Evolutionary conservation across 345 rosid species (phyloP), one percentile per base, ranked within the genome.

Genomic region (Streptanthus diversifolius): DNA sequence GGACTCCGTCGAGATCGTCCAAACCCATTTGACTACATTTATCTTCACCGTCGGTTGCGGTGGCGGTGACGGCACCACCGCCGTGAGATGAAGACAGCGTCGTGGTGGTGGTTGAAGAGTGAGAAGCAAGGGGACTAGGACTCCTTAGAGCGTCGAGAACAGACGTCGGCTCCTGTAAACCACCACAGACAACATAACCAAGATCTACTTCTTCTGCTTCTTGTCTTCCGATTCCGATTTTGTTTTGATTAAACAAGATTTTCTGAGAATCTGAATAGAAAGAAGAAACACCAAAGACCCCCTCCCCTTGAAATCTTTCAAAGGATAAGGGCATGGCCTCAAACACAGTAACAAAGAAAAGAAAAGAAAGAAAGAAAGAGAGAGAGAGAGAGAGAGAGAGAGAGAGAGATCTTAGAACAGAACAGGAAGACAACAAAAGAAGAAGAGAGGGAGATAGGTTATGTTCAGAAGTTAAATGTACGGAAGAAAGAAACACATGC

Each of bases 261-360:
- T 57, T 77, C 21, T 56, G 72, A 33, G 84, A 69, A 65, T 77
- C 77, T 35, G 86, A 60, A 14, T 17, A 57, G 18, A 74, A 29
- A 70, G 85, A 79, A 37, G 85, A 80, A 37, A 81, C 77, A 82
- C 80, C 80, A 15, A 79, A 71, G 71, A 80, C 86, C 91, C 90
- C 90, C 86, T 90, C 86, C 92, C 92, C 90, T 84, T 91, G 97
- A 91, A 88, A 85, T 22, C 82, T 84, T 80, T 89, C 95, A 81
- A 79, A 90, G 88, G 92, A 75, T 62, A 88, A 80, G 95, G 96
- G 95, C 86, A 85, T 88, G 87, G 88, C 93, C 93, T 88, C 82
- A 64, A 40, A 29, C 41, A 64, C 60, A 53, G 49, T 52, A 5
- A 56, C 25, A 10, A 36, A 22, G 9, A 51, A 49, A 35, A 15